Conservation (phyloP, 176 grass and related monocot species). For the Saccharum spontaneum region DNA sequence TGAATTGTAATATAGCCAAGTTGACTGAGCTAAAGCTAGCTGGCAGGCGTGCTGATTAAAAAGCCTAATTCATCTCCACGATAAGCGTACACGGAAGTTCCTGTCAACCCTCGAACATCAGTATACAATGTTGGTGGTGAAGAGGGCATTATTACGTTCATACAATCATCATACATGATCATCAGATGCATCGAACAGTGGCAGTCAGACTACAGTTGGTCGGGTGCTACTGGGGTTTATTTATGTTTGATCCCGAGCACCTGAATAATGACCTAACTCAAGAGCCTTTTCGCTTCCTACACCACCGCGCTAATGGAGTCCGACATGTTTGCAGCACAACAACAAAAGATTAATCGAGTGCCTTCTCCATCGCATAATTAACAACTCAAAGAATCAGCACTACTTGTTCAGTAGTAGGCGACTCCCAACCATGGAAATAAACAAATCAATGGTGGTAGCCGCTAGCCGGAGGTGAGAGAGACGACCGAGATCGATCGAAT, state of each 20-base stretch:
- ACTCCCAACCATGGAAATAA: slow-evolving; percentile 39
- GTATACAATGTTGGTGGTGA: slow-evolving; percentile 37
- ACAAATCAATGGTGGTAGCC: neutral
- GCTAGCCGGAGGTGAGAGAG: slow-evolving; percentile 1
- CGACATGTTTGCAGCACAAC: slow-evolving; percentile 36
- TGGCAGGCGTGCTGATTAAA: slow-evolving; percentile 35
- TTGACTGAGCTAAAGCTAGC: slow-evolving; percentile 19
- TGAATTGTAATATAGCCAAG: slow-evolving; percentile 8
- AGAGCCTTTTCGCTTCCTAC: slow-evolving; percentile 40
- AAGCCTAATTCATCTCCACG: slow-evolving; percentile 24
- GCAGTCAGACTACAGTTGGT: neutral
- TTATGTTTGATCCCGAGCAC: slow-evolving; percentile 40
- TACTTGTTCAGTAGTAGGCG: slow-evolving; percentile 49
- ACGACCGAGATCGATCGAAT: slow-evolving; percentile 9
- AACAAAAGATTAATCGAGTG: slow-evolving; percentile 27
- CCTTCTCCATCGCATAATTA: slow-evolving; percentile 32
- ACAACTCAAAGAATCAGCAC: slow-evolving; percentile 58
- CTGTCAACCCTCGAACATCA: slow-evolving; percentile 32
- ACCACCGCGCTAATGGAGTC: slow-evolving; percentile 40
- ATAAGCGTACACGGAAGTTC: slow-evolving; percentile 26
- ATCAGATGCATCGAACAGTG: slow-evolving; percentile 45
- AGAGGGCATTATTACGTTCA: neutral
- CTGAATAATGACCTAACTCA: slow-evolving; percentile 61
- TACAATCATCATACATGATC: slow-evolving; percentile 1
- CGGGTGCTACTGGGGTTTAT: neutral